Evolutionary conservation across 2,329 filamentous ascomycete species (phyloP).

Genomic region (Balansia obtecta): DNA sequence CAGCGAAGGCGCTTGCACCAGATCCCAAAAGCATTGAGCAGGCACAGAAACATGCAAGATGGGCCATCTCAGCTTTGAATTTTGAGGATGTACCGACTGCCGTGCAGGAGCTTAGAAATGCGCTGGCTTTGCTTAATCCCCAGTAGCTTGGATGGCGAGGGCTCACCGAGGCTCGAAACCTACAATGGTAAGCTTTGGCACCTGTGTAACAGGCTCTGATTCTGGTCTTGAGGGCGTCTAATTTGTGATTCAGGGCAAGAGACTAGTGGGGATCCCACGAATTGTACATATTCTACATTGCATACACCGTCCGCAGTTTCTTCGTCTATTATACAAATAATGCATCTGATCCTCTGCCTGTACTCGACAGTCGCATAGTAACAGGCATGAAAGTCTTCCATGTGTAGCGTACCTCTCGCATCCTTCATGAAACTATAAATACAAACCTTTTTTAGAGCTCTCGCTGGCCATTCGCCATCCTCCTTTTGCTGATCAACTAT

Average conservation of each 20-base stretch:
- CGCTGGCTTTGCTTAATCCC: slow-evolving; percentile 58
- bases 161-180: no score
- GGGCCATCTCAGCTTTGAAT: slow-evolving; percentile 91
- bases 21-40: slow-evolving; percentile 51
- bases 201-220: no score
- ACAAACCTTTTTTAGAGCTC: no score
- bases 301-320: not conserved
- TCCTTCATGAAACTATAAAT: not conserved
- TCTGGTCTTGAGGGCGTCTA: no score
- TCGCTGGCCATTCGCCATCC: not conserved
- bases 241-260: no score
- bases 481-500: not conserved
- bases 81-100: slow-evolving; percentile 93
- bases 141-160: slow-evolving; percentile 9
- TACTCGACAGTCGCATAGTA: not conserved
- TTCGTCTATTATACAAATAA: slow-evolving; percentile 7
- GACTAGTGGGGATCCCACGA: not conserved
- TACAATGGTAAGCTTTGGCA: no score
- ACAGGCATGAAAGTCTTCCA: slow-evolving; percentile 4
- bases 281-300: not conserved
- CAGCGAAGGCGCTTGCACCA: slow-evolving; percentile 6
- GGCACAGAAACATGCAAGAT: slow-evolving; percentile 92
- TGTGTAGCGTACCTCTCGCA: not conserved
- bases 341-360: not conserved
- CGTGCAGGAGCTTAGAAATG: slow-evolving; percentile 68